Evolutionary conservation across 345 rosid species (phyloP).

Genomic region (Trapa incisa): DNA sequence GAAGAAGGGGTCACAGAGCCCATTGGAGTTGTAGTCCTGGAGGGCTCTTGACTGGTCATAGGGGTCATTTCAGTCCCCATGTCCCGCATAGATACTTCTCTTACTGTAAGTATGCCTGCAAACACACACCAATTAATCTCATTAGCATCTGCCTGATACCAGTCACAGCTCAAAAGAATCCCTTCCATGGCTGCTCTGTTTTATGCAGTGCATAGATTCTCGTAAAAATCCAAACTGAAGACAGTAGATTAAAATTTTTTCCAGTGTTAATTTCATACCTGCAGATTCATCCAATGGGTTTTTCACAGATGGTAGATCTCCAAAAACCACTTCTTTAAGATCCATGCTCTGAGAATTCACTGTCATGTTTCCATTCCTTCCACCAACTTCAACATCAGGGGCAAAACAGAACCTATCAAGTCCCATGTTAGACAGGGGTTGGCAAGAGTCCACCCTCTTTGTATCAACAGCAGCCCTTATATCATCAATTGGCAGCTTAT

Average conservation of each 20-base stretch:
- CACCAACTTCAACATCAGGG: slow-evolving; percentile 23
- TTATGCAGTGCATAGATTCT: neutral
- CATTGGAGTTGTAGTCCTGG: slow-evolving; percentile 54
- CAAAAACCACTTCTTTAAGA: slow-evolving; percentile 24
- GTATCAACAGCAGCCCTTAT: slow-evolving; percentile 27
- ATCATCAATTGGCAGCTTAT: neutral
- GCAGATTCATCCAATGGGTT: slow-evolving; percentile 26
- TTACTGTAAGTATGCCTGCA: slow-evolving; percentile 43
- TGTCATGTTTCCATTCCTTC: slow-evolving; percentile 22
- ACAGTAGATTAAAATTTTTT: too few species aligned
- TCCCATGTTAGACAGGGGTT: slow-evolving; percentile 24
- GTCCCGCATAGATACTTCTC: slow-evolving; percentile 70
- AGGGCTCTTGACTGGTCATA: slow-evolving; percentile 58
- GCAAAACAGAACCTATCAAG: slow-evolving; percentile 38
- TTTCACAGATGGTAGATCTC: slow-evolving; percentile 15
- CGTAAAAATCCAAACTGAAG: too few species aligned
- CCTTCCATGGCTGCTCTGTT: too few species aligned
- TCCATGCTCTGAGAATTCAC: slow-evolving; percentile 42
- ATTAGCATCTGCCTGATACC: too few species aligned
- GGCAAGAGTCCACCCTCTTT: slow-evolving; percentile 34
- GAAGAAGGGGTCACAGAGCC: slow-evolving; percentile 66
- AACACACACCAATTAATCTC: neutral
- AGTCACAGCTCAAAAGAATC: too few species aligned
- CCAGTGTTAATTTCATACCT: slow-evolving; percentile 20
- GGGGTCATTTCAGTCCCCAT: slow-evolving; percentile 90